Base-by-base conservation (phyloP, 495 filamentous ascomycete species). In the Daldinia vernicosa region DNA sequence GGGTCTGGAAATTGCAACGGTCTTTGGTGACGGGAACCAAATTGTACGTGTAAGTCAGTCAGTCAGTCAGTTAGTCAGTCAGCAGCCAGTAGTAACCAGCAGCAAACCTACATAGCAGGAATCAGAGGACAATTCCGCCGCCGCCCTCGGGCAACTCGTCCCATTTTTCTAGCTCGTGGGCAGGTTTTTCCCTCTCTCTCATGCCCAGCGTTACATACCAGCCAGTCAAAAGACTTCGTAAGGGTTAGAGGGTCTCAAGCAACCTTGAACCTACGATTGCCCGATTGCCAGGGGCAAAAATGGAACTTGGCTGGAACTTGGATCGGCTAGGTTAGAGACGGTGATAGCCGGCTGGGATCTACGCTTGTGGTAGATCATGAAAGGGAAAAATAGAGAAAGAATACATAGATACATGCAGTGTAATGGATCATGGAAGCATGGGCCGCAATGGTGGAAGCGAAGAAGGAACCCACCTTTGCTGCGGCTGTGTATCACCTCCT, bases 331-430 rank as follows among this genome's bases (percentile, higher is more conserved):
- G 60, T 59, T 35, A 47, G 28, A 56, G 28, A 73, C 70, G 70
- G 70, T 73, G 70, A 61, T 69, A 73, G 70, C 70, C 70, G 70
- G 70, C 56, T 66, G 66, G 66, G 70, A 73, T 73, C 70, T 73
- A 56, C 70, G 52, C 47, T 56, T 37, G 51, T 57, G 61, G 70
- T 68, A 63, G 64, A 67, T 68, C 69, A 27, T 50, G 39, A 62
- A 51, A 47, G 54, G 50, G 26, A 45, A 54, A 51, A 54, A 51
- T 45, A 37, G 33, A 32, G n/a, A 37, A 58, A 58, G 26, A 17
- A 45, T 60, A 28, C 26, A 27, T 52, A 30, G 26, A 37, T 63
- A 52, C 45, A 62, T 51, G 45, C 26, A 53, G 50, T 53, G 27
- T 27, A 53, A 53, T 30, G 43, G 43, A 47, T 47, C 43, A 24